Conservation (phyloP, 2,329 filamentous ascomycete species). For the Xylariaceae sp. region DNA sequence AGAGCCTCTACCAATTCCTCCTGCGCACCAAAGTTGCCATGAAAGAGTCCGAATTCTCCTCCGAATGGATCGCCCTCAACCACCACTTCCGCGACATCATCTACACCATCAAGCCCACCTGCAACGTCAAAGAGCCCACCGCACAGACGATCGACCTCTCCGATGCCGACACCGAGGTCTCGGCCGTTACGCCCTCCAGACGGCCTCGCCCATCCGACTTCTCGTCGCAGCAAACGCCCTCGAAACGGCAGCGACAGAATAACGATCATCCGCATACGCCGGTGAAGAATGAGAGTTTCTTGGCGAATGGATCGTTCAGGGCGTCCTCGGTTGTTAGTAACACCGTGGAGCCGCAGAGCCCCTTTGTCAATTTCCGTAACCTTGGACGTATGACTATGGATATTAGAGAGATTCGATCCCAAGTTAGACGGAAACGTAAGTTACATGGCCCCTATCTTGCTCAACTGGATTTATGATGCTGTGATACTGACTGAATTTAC, state of each 20-base stretch:
- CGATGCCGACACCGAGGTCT: constrained; percentile 27
- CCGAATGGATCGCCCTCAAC: constrained; percentile 32
- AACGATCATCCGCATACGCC: constrained; percentile 15
- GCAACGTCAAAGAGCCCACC: constrained; percentile 27
- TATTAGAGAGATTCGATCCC: constrained; percentile 46
- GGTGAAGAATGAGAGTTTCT: constrained; percentile 37
- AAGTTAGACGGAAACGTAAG: constrained; percentile 47
- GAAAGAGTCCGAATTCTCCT: constrained; percentile 41
- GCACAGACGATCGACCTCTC: constrained; percentile 29
- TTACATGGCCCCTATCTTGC: neutral
- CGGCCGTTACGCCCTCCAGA: constrained; percentile 24
- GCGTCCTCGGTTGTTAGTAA: constrained; percentile 24
- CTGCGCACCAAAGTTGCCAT: constrained; percentile 49
- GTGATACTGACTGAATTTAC: neutral
- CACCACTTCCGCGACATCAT: constrained; percentile 33
- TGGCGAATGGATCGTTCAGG: constrained; percentile 23
- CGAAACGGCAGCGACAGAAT: constrained; percentile 27
- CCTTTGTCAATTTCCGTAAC: constrained; percentile 37
- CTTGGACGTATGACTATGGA: constrained; percentile 41
- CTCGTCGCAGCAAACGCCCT: constrained; percentile 28
- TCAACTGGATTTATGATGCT: neutral
- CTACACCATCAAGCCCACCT: constrained; percentile 33
- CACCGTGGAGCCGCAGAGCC: constrained; percentile 16
- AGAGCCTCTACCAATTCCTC: constrained; percentile 54
- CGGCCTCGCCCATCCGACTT: constrained; percentile 30